phyloP scores from a whole-genome alignment of 768 basidiomycete genomes.

The Suillus subalutaceus region DNA sequence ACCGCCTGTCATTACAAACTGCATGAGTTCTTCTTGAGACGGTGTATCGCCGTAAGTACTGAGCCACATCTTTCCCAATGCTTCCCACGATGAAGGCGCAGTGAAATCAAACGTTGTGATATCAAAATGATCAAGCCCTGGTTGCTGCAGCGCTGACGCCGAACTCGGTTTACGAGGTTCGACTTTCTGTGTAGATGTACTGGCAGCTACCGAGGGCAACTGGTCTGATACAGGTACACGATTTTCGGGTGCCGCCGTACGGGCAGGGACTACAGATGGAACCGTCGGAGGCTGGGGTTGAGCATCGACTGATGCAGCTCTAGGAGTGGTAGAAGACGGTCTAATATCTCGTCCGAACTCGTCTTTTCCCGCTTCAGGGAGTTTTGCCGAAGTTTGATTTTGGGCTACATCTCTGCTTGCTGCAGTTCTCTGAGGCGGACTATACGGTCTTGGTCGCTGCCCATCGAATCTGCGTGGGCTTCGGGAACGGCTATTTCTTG shows the following conservation, averaged over 20 bases:
- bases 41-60: conserved; percentile 68
- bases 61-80: conserved; percentile 78
- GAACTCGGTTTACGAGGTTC: conserved; percentile 34
- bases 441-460: conserved; percentile 58
- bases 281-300: conserved; percentile 34
- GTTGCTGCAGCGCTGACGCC: conserved; percentile 41
- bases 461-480: conserved; percentile 67
- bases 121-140: conserved; percentile 71
- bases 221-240: conserved; percentile 46
- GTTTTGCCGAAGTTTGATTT: conserved; percentile 30
- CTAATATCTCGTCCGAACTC: conserved; percentile 87
- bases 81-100: conserved; percentile 76
- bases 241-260: conserved; percentile 50
- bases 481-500: conserved; percentile 68
- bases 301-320: conserved; percentile 29
- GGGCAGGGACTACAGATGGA: conserved; percentile 44
- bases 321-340: conserved; percentile 45
- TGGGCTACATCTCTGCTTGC: conserved; percentile 31
- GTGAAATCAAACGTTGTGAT: conserved; percentile 73
- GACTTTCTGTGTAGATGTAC: conserved; percentile 55
- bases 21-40: conserved; percentile 76
- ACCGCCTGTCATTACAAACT: conserved; percentile 57
- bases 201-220: conserved; percentile 52
- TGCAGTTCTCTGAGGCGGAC: conserved; percentile 57
- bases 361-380: conserved; percentile 59